Base-by-base conservation (phyloP, 1,139 yeast genomes). In the Yamadazyma taylorii region DNA sequence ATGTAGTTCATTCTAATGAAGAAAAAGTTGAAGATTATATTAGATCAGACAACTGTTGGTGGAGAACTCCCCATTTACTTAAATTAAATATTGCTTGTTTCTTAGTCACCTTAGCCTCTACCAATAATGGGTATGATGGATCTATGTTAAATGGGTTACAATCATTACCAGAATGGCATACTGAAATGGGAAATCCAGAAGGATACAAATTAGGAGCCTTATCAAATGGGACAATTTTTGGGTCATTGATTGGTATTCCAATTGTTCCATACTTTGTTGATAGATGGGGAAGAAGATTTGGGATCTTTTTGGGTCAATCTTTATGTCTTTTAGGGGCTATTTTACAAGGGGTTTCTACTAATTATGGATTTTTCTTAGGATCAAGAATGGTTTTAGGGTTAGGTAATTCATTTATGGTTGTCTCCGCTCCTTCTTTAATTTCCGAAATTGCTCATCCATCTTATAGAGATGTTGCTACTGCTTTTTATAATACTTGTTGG, bases 51-150 rank as follows among this genome's bases (percentile, higher is more conserved):
- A 17, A 22, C 5, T 29, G 19, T 15, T 55, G 55, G 55, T 53
- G 42, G 36, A 47, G 43, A 17, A 61, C 62, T 25, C 55, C 63
- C 9, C 69, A 73, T 42, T 52, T 75, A 34, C 43, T 61, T 5
- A 42, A 47, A 28, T 60, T 75, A 41, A 69, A 70, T 43, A 36
- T 59, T 22, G 45, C 63, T 15, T 49, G 75, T 14, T 54, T 72
- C 15, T 50, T 69, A 24, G 61, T 72, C 24, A 60, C 76, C 24
- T 52, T 75, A 25, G 58, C 76, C 10, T 66, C 77, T 17, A 69
- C 78, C 23, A 71, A 68, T 45, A 68, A 64, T 32, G 81, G 81
- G 17, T 76, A 64, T 43, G 81, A 76, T 55, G 76, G 78, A 30
- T 67, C 75, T 4, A 58, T 75, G 60, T 55, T 75, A 55, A 76